These are phyloP conservation scores for Starmerella davenportii DNA, from an alignment of 805 yeast species.

Conservation along the genomic window DNA sequence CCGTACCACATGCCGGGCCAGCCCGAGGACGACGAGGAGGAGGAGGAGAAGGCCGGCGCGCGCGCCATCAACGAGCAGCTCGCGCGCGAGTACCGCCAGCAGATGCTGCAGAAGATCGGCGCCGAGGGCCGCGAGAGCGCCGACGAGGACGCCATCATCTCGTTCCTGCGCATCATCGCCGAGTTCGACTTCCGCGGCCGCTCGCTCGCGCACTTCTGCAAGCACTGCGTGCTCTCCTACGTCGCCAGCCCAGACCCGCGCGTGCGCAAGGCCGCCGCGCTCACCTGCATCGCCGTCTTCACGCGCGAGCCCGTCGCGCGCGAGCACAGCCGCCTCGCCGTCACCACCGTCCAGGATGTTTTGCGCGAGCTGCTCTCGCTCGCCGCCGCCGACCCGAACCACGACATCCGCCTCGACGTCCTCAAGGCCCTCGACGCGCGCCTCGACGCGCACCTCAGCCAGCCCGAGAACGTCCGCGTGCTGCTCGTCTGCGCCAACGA, in stretches of 20 bases:
- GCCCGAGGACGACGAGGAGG: slow-evolving; percentile 27
- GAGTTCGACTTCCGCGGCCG: slow-evolving; percentile 57
- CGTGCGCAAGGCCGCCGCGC: slow-evolving; percentile 68
- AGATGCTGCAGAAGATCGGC: slow-evolving; percentile 55
- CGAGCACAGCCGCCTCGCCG: slow-evolving; percentile 64
- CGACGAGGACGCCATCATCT: slow-evolving; percentile 41
- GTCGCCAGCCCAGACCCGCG: slow-evolving; percentile 62
- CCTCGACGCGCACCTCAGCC: slow-evolving; percentile 84
- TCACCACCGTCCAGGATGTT: slow-evolving; percentile 70
- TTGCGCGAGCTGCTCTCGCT: slow-evolving; percentile 61
- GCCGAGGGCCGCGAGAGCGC: slow-evolving; percentile 29
- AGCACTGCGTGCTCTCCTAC: slow-evolving; percentile 67
- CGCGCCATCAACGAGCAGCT: slow-evolving; percentile 15
- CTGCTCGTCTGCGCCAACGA: slow-evolving; percentile 82
- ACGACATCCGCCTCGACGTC: slow-evolving; percentile 72
- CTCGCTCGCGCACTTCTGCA: slow-evolving; percentile 71
- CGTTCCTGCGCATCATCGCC: slow-evolving; percentile 61
- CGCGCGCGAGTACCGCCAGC: slow-evolving; percentile 64
- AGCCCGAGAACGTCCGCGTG: slow-evolving; percentile 73
- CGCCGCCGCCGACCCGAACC: slow-evolving; percentile 73
- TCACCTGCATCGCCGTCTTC: slow-evolving; percentile 64
- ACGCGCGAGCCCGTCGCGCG: slow-evolving; percentile 65
- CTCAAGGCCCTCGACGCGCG: slow-evolving; percentile 50
- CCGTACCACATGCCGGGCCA: slow-evolving; percentile 73
- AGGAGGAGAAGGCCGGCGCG: slow-evolving; percentile 1